Percentiles rank a stretch among this genome's conserved stretches.
These are phyloP conservation scores for Elaeis guineensis DNA, from an alignment of 176 grass and related monocot species.

Conservation along the genomic window DNA sequence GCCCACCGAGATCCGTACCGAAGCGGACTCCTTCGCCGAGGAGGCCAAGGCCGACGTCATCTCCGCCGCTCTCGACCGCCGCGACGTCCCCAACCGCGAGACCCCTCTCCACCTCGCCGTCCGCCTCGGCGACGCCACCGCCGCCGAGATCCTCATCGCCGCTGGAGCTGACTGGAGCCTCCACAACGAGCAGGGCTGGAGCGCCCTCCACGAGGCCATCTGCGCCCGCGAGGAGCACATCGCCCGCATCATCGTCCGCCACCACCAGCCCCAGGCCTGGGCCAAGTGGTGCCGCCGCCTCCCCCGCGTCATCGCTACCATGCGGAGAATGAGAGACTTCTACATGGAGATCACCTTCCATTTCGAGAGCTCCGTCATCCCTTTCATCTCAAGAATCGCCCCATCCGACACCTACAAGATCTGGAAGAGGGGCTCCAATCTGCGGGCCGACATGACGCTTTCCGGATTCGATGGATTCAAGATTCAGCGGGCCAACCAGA, in stretches of 20 bases:
- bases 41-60: conserved; percentile 5
- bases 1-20: not conserved
- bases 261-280: not conserved
- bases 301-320: conserved; percentile 1
- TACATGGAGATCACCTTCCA: conserved; percentile 18
- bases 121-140: not conserved
- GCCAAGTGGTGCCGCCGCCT: conserved; percentile 9
- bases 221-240: not conserved
- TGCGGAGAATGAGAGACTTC: conserved; percentile 7
- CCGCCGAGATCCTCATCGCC: not conserved
- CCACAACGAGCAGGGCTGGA: conserved; percentile 4
- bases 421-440: conserved; percentile 11
- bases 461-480: conserved; percentile 11
- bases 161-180: conserved; percentile 8
- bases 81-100: conserved; percentile 4
- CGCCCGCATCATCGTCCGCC: conserved; percentile 10
- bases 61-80: conserved; percentile 9
- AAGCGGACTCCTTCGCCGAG: not conserved
- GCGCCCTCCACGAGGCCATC: conserved; percentile 3
- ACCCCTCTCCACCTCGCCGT: conserved; percentile 10
- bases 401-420: conserved; percentile 16
- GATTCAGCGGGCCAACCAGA: not conserved
- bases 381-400: conserved; percentile 5
- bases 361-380: conserved; percentile 14
- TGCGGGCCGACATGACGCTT: conserved; percentile 10